These are phyloP conservation scores for Puccinia brachypodii DNA, from an alignment of 1,284 basidiomycete species.

Conservation along the genomic window DNA sequence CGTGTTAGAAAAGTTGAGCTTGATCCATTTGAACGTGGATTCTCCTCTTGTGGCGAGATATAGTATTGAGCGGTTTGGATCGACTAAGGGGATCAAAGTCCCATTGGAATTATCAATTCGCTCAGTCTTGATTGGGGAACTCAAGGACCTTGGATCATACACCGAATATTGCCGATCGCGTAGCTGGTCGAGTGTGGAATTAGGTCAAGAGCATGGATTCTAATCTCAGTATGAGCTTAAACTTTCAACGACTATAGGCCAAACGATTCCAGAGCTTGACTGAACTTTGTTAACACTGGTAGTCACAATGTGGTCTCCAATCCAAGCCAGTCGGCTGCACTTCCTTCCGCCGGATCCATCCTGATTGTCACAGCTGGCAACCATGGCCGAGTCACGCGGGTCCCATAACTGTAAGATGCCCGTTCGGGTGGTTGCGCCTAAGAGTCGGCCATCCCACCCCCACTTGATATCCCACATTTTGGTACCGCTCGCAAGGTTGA, in stretches of 20 bases:
- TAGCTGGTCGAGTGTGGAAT: background rate
- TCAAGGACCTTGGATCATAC: constrained; percentile 53
- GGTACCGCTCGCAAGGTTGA: constrained; percentile 53
- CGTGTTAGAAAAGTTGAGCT: constrained; percentile 49
- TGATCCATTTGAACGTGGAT: constrained; percentile 59
- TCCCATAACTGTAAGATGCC: constrained; percentile 45
- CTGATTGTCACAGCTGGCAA: constrained; percentile 6
- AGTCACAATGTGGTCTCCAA: constrained; percentile 57
- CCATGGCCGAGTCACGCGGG: background rate
- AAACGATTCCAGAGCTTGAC: background rate
- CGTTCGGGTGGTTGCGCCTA: constrained; percentile 47
- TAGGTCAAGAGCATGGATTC: background rate
- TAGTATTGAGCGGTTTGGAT: constrained; percentile 58
- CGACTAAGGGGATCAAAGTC: constrained; percentile 57
- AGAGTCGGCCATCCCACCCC: constrained; percentile 24
- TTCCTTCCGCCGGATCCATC: constrained; percentile 54
- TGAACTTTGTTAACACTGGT: constrained; percentile 58
- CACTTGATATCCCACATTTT: constrained; percentile 56
- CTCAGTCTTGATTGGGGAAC: constrained; percentile 52
- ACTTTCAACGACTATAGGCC: background rate
- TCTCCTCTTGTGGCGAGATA: constrained; percentile 59
- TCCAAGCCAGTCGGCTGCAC: constrained; percentile 55
- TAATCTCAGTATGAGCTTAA: background rate
- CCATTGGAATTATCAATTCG: constrained; percentile 58
- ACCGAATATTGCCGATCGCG: constrained; percentile 52